These are phyloP conservation scores for Scalesia atractyloides DNA, from an alignment of 129 eudicot genomes.

Conservation along the genomic window DNA sequence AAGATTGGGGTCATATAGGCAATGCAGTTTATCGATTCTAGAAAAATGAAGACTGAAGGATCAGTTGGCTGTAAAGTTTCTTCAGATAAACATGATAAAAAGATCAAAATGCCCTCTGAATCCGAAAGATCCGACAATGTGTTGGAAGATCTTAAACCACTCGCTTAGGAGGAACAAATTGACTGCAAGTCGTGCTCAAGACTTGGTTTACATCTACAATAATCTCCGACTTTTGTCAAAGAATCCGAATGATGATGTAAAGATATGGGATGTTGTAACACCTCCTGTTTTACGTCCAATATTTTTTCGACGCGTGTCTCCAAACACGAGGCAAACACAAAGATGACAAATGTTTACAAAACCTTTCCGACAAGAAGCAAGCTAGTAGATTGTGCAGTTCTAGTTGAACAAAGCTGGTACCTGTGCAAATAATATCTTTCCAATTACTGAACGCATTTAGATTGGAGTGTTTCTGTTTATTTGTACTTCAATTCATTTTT, in stretches of 20 bases:
- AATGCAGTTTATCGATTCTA: constrained; percentile 48
- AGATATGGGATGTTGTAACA: too few relatives aligned
- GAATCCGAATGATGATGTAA: too few relatives aligned
- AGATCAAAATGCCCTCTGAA: constrained; percentile 26
- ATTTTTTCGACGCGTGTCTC: too few relatives aligned
- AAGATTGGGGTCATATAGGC: constrained; percentile 39
- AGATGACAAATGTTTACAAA: constrained; percentile 92
- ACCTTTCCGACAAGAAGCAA: constrained; percentile 91
- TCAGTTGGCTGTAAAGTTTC: constrained; percentile 53
- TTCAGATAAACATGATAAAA: constrained; percentile 28
- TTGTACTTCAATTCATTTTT: not conserved
- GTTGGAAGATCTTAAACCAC: constrained; percentile 25
- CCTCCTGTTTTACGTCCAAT: too few relatives aligned
- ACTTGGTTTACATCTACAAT: too few relatives aligned
- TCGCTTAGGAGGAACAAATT: too few relatives aligned
- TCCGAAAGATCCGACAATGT: constrained; percentile 37
- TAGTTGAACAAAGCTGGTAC: constrained; percentile 94
- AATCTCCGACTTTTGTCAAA: too few relatives aligned
- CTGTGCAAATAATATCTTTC: not conserved
- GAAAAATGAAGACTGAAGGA: constrained; percentile 45
- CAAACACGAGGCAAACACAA: constrained; percentile 83
- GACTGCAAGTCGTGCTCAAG: too few relatives aligned
- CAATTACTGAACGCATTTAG: not conserved
- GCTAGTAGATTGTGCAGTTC: constrained; percentile 94
- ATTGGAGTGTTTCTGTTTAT: constrained; percentile 3